Evolutionary conservation across 495 filamentous ascomycete genomes (phyloP), one percentile per base, ranked within the genome.

Genomic region (Penicillium bovifimosum): DNA sequence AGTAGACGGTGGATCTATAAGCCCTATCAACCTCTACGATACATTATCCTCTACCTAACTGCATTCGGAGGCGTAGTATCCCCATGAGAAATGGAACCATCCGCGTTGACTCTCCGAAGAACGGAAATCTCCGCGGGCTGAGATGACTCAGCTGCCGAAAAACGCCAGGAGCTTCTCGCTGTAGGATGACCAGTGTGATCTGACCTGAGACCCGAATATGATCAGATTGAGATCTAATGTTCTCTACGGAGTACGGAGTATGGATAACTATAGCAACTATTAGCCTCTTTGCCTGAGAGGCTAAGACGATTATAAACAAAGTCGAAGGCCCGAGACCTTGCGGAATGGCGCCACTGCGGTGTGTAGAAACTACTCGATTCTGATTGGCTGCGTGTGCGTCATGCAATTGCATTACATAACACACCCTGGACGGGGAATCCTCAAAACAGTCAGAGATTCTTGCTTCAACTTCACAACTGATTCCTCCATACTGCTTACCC

Each of bases 281-380:
- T n/a, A n/a, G n/a, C n/a, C n/a, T n/a, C n/a, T n/a, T n/a, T n/a
- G n/a, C n/a, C n/a, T n/a, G n/a, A n/a, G n/a, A n/a, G n/a, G n/a
- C n/a, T n/a, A n/a, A n/a, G 13, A 20, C 7, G 17, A 33, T 45
- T 45, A 45, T 1, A 29, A 43, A 29, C 10, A 2, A 27, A 9
- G 18, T 9, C 1, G n/a, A 14, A n/a, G 13, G 14, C 28, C 7
- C 9, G 28, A 18, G 50, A 55, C 59, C 39, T 56, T 51, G 50
- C 41, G 31, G 17, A 54, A 57, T 73, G 69, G 69, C 62, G 64
- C 70, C 70, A 75, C 63, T 45, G 35, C 17, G 44, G 4, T 68
- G 63, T 65, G 60, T 73, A 65, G 63, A 78, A 76, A 76, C 66
- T 60, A 63, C 56, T 69, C 13, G 20, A 54, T 38, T 44, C 56